Evolutionary conservation across 768 basidiomycete species (phyloP), one percentile per base, ranked within the genome.

Genomic region (Phallus indusiatus): DNA sequence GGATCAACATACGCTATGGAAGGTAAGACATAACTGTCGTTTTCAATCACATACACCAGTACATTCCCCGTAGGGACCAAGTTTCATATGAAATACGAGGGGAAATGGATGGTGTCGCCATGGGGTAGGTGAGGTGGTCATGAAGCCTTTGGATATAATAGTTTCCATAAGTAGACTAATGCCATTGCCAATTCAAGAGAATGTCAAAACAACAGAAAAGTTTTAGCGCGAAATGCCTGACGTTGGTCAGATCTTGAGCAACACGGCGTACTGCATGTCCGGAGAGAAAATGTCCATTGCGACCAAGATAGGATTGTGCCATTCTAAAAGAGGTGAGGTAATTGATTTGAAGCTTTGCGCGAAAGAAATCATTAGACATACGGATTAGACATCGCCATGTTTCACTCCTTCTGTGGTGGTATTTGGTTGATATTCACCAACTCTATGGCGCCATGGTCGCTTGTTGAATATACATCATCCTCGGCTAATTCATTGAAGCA

Each of bases 121-220:
- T 76, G 1, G 92, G 85, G 60, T 79, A 78, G 1, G 94, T 94
- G 17, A 67, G 67, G 61, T 84, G 82, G 7, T 83, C 78, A 22
- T 76, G 79, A 47, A 97, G 75, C 64, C 84, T 79, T 72, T 96
- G 87, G n/a, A 99, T 78, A 70, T 91, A 95, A 69, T 94, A 98
- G 70, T 94, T 97, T 17, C 89, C 88, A 67, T 86, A 86, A 59
- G 82, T 84, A 7, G 94, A 96, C 71, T 87, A 80, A 49, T 96
- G 84, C 96, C 96, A 99, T 85, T 94, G 90, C 86, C 93, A 17
- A 52, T 16, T 56, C 20, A 9, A 42, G n/a, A 9, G 4, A 47
- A 56, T 18, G n/a, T n/a, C n/a, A 53, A 35, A 20, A 24, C 62
- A 20, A 33, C 47, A 34, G 17, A 47, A 1, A 50, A 54, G 56